A percentile compares a stretch with the other conserved stretches of the same genome.
These are phyloP conservation scores for Cyclotella baltica DNA, from an alignment of 108 stramenopile species.

Conservation along the genomic window DNA sequence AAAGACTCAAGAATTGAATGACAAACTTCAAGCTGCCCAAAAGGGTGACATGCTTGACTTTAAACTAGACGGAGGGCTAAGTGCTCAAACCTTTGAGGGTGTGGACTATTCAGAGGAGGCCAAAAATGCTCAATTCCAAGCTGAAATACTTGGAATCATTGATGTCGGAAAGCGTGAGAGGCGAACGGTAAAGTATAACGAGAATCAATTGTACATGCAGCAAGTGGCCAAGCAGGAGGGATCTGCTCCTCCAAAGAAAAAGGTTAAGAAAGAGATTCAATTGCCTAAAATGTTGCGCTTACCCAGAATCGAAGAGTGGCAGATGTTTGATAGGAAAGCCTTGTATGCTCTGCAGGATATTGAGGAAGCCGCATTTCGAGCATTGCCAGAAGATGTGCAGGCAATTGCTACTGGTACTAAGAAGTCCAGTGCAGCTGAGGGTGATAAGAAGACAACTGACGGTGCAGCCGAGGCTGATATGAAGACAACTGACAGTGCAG, in stretches of 20 bases:
- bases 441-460: not conserved
- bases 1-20: conserved; percentile 93
- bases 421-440: conserved; percentile 6
- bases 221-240: conserved; percentile 80
- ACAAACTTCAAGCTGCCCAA: conserved; percentile 94
- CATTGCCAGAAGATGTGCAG: conserved; percentile 69
- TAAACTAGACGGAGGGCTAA: conserved; percentile 92
- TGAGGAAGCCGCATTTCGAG: conserved; percentile 77
- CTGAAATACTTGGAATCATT: conserved; percentile 81
- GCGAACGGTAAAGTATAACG: conserved; percentile 80
- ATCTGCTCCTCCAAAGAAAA: conserved; percentile 57
- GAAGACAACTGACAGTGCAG: too few relatives aligned
- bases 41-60: conserved; percentile 97
- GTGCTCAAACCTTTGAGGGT: conserved; percentile 95
- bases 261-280: conserved; percentile 69
- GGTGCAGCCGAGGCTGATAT: not conserved
- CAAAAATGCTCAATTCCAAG: conserved; percentile 58
- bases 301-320: conserved; percentile 96
- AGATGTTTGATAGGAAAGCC: conserved; percentile 89
- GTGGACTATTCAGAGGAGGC: conserved; percentile 90
- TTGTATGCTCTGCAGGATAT: conserved; percentile 85
- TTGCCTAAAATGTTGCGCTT: conserved; percentile 92
- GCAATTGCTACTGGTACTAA: conserved; percentile 20
- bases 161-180: conserved; percentile 96
- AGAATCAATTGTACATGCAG: conserved; percentile 69